phyloP scores from a whole-genome alignment of 2,329 filamentous ascomycete species.

The Blastomyces gilchristii region DNA sequence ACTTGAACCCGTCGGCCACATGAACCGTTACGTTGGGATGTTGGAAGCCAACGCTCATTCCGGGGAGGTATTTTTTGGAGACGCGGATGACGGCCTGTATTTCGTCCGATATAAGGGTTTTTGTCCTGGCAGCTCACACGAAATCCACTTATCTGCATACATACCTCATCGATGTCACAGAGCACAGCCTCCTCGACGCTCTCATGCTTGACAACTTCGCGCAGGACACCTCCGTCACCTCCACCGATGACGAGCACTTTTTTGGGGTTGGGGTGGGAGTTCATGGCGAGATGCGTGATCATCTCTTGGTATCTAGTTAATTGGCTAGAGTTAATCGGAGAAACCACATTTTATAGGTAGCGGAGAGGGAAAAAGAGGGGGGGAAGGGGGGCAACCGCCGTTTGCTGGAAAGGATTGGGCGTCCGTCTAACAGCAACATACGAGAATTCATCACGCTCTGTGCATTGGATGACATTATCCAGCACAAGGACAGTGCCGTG shows the following conservation, averaged over 20 bases:
- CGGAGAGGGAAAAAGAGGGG: neutral
- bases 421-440: conserved; percentile 31
- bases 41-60: conserved; percentile 85
- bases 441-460: conserved; percentile 96
- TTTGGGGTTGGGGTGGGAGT: conserved; percentile 96
- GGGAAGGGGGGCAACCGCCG: neutral
- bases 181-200: conserved; percentile 90
- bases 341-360: neutral
- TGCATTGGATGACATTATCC: conserved; percentile 98
- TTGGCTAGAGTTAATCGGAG: neutral
- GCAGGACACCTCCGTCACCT: conserved; percentile 92
- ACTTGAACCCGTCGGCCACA: conserved; percentile 97
- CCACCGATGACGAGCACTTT: conserved; percentile 97
- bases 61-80: conserved; percentile 93
- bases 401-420: neutral
- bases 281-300: conserved; percentile 98
- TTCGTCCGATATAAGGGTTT: neutral
- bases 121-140: neutral
- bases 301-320: conserved; percentile 79
- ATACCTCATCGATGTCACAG: conserved; percentile 93
- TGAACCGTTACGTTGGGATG: conserved; percentile 90
- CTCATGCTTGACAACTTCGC: conserved; percentile 98
- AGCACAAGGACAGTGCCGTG: conserved; percentile 93
- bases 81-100: conserved; percentile 81
- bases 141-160: conserved; percentile 30